These are phyloP conservation scores for Lentinula novae-zelandiae DNA, from an alignment of 1,284 basidiomycete species.

Conservation along the genomic window DNA sequence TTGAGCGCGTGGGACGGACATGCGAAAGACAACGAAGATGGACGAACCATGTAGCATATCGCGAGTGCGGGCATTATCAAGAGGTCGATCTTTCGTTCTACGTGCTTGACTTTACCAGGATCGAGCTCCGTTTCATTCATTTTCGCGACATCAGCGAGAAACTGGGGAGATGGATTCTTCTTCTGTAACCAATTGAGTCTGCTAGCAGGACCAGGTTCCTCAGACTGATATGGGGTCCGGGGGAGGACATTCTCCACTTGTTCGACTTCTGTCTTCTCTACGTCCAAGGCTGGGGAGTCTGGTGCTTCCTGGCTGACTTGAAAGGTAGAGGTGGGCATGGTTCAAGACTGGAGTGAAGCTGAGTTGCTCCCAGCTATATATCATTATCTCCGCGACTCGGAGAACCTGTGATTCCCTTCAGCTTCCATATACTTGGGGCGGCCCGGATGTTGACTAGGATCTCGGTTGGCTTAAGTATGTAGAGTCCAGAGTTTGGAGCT, in stretches of 20 bases:
- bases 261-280: conserved; percentile 15
- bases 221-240: conserved; percentile 10
- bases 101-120: conserved; percentile 27
- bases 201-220: conserved; percentile 12
- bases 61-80: conserved; percentile 33
- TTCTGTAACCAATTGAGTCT: conserved; percentile 26
- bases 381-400: background rate
- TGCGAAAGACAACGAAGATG: background rate
- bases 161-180: conserved; percentile 28
- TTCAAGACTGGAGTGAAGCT: background rate
- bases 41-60: conserved; percentile 34
- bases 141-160: conserved; percentile 29
- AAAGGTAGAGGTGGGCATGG: background rate
- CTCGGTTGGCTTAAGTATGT: background rate
- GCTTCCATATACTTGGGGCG: background rate
- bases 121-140: conserved; percentile 28
- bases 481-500: background rate
- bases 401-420: background rate
- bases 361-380: background rate
- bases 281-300: background rate
- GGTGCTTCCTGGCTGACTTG: background rate
- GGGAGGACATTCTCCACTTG: conserved; percentile 12
- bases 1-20: background rate
- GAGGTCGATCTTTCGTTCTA: conserved; percentile 32
- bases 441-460: background rate